Evolutionary conservation across 371 early-diverging fungal species (phyloP).

Genomic region (Encephalitozoon cuniculi): DNA sequence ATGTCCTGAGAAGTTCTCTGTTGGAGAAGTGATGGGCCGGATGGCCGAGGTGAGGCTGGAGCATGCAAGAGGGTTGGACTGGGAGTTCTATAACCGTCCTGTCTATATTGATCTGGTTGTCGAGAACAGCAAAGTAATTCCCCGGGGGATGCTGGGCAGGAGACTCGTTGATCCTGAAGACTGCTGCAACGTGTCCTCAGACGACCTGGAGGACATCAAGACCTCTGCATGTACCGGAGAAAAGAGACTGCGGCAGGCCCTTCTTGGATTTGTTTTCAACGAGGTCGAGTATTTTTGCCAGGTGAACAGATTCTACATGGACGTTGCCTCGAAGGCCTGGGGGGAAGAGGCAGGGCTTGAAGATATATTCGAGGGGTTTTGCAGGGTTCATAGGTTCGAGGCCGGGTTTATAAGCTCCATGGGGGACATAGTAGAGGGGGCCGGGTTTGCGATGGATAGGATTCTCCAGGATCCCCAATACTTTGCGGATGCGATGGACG

Average conservation of each 20-base stretch:
- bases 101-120: not conserved
- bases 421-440: not conserved
- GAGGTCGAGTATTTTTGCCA: conserved; percentile 1
- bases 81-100: not conserved
- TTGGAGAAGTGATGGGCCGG: not conserved
- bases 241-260: not conserved
- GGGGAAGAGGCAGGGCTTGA: not conserved
- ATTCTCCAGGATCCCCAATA: not conserved
- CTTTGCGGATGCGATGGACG: not conserved
- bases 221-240: not conserved
- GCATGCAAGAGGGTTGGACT: not conserved
- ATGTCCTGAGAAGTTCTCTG: not conserved
- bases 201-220: not conserved
- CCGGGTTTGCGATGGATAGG: not conserved
- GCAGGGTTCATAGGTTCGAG: not conserved
- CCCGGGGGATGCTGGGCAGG: not conserved
- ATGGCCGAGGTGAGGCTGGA: not conserved
- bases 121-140: not conserved
- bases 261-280: not conserved
- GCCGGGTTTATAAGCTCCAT: not conserved
- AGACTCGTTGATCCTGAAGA: not conserved
- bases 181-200: too few relatives aligned
- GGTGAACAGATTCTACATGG: not conserved
- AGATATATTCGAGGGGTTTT: not conserved
- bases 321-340: not conserved